These are phyloP conservation scores for Scedosporium dehoogii DNA, from an alignment of 2,329 filamentous ascomycete species.

Conservation along the genomic window DNA sequence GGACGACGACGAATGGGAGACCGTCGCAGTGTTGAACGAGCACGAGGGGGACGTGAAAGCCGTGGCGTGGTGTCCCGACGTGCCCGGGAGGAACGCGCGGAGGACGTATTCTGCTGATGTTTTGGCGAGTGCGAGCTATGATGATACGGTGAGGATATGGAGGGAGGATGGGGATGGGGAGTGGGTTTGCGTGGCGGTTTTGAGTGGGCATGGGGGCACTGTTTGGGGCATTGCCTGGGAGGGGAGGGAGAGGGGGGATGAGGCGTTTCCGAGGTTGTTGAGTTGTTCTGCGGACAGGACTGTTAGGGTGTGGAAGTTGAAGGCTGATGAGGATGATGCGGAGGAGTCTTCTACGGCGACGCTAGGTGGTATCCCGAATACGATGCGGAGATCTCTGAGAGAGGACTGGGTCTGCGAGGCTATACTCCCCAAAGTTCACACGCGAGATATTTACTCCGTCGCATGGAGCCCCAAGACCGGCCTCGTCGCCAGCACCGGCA, in stretches of 20 bases:
- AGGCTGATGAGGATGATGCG: slow-evolving; percentile 40
- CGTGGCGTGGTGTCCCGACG: slow-evolving; percentile 80
- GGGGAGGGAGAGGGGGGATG: slow-evolving; percentile 26
- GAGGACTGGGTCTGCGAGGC: slow-evolving; percentile 79
- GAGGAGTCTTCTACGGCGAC: slow-evolving; percentile 22
- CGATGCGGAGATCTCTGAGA: slow-evolving; percentile 66
- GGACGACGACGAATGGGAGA: slow-evolving; percentile 93
- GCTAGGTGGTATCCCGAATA: slow-evolving; percentile 69
- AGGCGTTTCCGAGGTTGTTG: slow-evolving; percentile 52
- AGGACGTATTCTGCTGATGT: slow-evolving; percentile 54
- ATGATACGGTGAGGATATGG: slow-evolving; percentile 84
- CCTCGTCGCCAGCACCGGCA: slow-evolving; percentile 76
- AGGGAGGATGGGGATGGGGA: slow-evolving; percentile 80
- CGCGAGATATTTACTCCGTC: slow-evolving; percentile 73
- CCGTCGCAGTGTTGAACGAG: slow-evolving; percentile 86
- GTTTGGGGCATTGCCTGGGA: slow-evolving; percentile 84
- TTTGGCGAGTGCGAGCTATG: slow-evolving; percentile 85
- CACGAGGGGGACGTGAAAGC: slow-evolving; percentile 94
- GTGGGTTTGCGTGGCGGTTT: slow-evolving; percentile 79
- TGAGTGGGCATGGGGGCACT: slow-evolving; percentile 73
- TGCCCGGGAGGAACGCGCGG: slow-evolving; percentile 33
- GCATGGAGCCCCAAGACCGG: slow-evolving; percentile 74
- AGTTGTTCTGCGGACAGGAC: slow-evolving; percentile 80
- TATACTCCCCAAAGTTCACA: slow-evolving; percentile 65
- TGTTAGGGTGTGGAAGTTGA: slow-evolving; percentile 68